Evolutionary conservation across 257 asterid species (phyloP), one percentile per base, ranked within the genome.

Genomic region (Solanum sejunctum): DNA sequence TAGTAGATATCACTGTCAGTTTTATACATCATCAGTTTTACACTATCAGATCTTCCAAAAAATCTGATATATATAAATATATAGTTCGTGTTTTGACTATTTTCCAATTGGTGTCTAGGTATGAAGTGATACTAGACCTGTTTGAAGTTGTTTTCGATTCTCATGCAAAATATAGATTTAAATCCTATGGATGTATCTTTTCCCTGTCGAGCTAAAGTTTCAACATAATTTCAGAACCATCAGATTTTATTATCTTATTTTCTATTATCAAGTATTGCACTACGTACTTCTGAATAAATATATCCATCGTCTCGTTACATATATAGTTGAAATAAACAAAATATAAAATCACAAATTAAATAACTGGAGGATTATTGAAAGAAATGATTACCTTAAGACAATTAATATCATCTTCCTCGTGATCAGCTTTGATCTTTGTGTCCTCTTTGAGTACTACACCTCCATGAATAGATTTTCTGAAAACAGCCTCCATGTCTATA

Each of bases 301-400:
- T 43, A 43, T 43, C 17, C 21, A 56, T 17, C 17, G 61, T 56
- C 21, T 17, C 8, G 11, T 56, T 17, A 20, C 8, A 43, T 43
- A 36, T 36, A 36, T 36, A 36, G 41, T 36, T 36, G 41, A 36
- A 36, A 4, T 36, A 36, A 36, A 36, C 41, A 36, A 36, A 36
- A 36, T 36, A 36, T 36, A 36, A 36, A 36, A 36, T 55, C 11
- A 28, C 3, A 26, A 11, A 26, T 52, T 32, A 55, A 61, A 80
- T 28, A 28, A 55, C 13, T 80, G 16, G 49, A 17, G 10, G 16
- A 79, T 0, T 26, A 54, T 7, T 16, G 45, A 26, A 39, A 11
- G 28, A 36, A 79, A 3, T 6, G 12, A 16, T 67, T 88, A 93
- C 99, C 98, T 92, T 92, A 86, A 69, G 90, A 89, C n/a, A 84